Evolutionary conservation across 2,329 filamentous ascomycete genomes (phyloP), one percentile per base, ranked within the genome.

Genomic region (Venturia carpophila): DNA sequence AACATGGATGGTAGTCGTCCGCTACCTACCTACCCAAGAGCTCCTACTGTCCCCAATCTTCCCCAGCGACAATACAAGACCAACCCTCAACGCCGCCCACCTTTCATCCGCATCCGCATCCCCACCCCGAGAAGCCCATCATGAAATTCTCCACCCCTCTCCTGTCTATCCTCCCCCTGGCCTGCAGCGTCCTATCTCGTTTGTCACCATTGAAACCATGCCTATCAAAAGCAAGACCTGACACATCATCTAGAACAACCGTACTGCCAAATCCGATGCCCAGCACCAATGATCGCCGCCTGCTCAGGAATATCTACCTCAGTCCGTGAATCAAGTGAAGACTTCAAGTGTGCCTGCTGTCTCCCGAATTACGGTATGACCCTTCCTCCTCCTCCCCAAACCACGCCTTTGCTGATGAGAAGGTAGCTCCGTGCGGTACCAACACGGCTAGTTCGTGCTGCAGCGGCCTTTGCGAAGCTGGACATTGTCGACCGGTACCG

Each of bases 281-380:
- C 52, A 15, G 17, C 17, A 6, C 27, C 27, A 19, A 58, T 58
- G 52, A 58, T 37, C 27, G 52, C 30, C 30, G 52, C 52, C 17
- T 58, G 30, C 19, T 58, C 27, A 37, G 30, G 52, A 21, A 58
- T 58, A 19, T 37, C 52, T 15, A n/a, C 15, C 2, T 58, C 52
- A 9, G 52, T 58, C 0, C 15, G 15, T 37, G 30, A 9, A n/a
- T 19, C 15, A 11, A 37, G 52, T 27, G 52, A 58, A 17, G 52
- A 58, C 27, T 58, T 58, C 52, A 34, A 37, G 15, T 58, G 52
- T 37, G 27, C 52, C 27, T 58, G 52, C 17, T 58, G 52, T 21
- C 52, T 58, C 6, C 52, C 30, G n/a, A 58, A 58, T 17, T 37
- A 58, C n/a, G 30, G 52, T 58, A 58, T 37, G 37, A n/a, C n/a